Conservation (phyloP, 2,329 filamentous ascomycete genomes). For the Gaeumannomyces sp. region DNA sequence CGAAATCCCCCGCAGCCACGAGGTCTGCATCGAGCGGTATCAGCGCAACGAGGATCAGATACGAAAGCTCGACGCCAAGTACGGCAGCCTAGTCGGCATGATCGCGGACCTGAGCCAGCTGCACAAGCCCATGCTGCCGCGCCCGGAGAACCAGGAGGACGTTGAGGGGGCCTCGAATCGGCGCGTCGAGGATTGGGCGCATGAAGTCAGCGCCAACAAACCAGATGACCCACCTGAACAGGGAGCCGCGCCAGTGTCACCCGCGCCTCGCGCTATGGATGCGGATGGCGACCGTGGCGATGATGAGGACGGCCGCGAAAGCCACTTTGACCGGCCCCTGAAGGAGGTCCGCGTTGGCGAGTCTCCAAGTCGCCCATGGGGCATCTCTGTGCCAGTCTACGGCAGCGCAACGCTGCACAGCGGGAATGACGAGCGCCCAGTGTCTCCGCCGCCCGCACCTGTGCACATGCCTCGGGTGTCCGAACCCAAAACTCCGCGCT, state of each 20-base stretch:
- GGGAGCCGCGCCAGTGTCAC: conserved; percentile 25
- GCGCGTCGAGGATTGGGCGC: conserved; percentile 81
- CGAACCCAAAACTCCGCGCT: conserved; percentile 15
- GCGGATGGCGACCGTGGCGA: not conserved
- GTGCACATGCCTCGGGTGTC: conserved; percentile 40
- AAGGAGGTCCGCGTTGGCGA: conserved; percentile 91
- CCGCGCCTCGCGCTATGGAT: not conserved
- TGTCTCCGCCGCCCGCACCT: conserved; percentile 53
- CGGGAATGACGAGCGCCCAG: conserved; percentile 34
- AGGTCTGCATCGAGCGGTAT: conserved; percentile 84
- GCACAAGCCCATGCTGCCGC: conserved; percentile 78
- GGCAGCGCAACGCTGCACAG: conserved; percentile 29
- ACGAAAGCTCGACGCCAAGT: conserved; percentile 86
- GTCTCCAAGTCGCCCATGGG: conserved; percentile 89
- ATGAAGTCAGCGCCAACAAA: conserved; percentile 58
- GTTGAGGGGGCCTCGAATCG: conserved; percentile 53
- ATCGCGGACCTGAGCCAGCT: conserved; percentile 83
- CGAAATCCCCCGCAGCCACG: conserved; percentile 86
- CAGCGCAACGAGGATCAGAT: conserved; percentile 82
- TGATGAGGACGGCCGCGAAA: conserved; percentile 45
- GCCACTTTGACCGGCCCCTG: conserved; percentile 76
- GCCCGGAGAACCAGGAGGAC: conserved; percentile 24
- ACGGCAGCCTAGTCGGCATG: conserved; percentile 88
- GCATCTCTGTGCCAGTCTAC: conserved; percentile 70
- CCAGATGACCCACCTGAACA: conserved; percentile 23